A percentile compares a stretch with the other conserved stretches of the same genome.
These are phyloP conservation scores for Penicillium sp. DNA, from an alignment of 2,329 filamentous ascomycete genomes.

Conservation along the genomic window DNA sequence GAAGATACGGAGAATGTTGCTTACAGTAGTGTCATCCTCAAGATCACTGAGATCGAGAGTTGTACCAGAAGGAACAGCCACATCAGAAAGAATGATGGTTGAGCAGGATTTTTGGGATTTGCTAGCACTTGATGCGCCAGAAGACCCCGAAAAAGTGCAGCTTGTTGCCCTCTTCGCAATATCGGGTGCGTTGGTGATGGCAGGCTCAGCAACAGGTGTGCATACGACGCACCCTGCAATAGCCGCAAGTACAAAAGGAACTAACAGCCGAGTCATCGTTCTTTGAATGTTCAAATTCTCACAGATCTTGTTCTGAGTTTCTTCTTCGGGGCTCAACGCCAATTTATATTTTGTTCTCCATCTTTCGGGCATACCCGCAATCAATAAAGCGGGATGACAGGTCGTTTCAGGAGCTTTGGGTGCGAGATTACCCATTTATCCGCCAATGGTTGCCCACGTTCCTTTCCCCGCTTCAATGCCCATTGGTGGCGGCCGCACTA, in stretches of 20 bases:
- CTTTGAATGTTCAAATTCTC: no score
- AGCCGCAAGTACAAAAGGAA: no score
- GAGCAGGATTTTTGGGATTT: constrained; percentile 17
- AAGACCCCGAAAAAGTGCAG: constrained; percentile 18
- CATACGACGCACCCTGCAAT: no score
- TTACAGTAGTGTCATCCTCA: constrained; percentile 17
- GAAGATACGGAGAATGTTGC: background rate
- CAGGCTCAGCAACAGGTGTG: constrained; percentile 12
- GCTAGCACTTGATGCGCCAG: constrained; percentile 13
- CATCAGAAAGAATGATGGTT: constrained; percentile 14
- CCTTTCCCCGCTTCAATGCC: background rate
- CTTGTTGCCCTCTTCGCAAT: constrained; percentile 16
- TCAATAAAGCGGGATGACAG: no score
- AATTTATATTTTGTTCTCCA: no score
- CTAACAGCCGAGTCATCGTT: no score
- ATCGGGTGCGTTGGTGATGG: constrained; percentile 14
- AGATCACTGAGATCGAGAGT: constrained; percentile 19
- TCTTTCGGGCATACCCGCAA: no score
- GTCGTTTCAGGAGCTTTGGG: background rate
- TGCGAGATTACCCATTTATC: background rate
- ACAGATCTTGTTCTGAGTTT: no score
- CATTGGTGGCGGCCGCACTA: background rate
- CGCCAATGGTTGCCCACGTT: background rate
- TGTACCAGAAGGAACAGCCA: constrained; percentile 18
- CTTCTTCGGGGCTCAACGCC: no score